phyloP scores from a whole-genome alignment of 768 basidiomycete species.

The Russula olivacea region DNA sequence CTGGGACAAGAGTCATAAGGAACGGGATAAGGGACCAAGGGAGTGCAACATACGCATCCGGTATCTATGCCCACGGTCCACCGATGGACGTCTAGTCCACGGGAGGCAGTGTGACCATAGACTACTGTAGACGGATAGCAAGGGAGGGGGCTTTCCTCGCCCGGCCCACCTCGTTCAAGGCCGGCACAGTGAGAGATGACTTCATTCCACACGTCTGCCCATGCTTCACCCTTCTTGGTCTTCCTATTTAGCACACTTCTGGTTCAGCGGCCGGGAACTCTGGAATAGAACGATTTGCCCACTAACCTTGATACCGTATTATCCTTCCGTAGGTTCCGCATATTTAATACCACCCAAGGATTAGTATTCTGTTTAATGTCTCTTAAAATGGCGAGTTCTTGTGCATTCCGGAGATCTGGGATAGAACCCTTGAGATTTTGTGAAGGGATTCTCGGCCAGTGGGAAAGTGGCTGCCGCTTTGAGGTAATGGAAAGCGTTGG shows the following conservation, averaged over 20 bases:
- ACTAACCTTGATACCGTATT: conserved; percentile 37
- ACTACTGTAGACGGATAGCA: conserved; percentile 75
- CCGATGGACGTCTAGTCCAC: conserved; percentile 74
- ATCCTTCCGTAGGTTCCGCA: conserved; percentile 46
- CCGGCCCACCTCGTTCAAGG: conserved; percentile 31
- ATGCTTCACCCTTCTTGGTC: conserved; percentile 53
- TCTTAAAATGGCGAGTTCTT: conserved; percentile 62
- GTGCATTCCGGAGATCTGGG: conserved; percentile 43
- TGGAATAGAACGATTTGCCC: background rate
- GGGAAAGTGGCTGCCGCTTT: conserved; percentile 58
- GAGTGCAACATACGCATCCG: conserved; percentile 59
- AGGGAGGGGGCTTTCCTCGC: conserved; percentile 36
- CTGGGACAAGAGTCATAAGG: conserved; percentile 29
- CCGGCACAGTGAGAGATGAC: conserved; percentile 57
- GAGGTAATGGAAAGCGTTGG: conserved; percentile 47
- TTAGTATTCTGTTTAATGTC: conserved; percentile 70
- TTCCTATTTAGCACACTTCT: conserved; percentile 21
- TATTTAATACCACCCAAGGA: conserved; percentile 73
- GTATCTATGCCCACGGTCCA: conserved; percentile 86
- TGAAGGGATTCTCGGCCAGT: conserved; percentile 15
- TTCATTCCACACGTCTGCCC: conserved; percentile 70
- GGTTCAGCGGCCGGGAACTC: background rate
- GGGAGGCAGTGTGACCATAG: conserved; percentile 79
- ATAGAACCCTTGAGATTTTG: conserved; percentile 1
- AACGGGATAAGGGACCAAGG: background rate